Percentiles rank a stretch among this genome's conserved stretches.
phyloP scores from a whole-genome alignment of 2,329 filamentous ascomycete genomes.

The Aspergillus jensenii region DNA sequence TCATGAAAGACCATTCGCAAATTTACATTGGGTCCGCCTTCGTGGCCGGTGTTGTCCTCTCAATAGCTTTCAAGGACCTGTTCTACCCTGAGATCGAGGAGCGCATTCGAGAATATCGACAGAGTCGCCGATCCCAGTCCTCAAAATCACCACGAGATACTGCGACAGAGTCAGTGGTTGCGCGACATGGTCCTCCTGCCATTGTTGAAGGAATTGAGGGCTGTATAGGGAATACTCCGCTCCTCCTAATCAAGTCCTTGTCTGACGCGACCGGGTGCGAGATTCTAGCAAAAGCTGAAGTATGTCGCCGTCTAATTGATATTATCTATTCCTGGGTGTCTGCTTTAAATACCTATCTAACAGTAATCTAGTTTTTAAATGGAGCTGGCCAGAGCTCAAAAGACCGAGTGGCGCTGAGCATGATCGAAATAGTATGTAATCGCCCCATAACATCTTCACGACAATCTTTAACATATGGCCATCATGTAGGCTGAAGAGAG shows the following conservation, averaged over 20 bases:
- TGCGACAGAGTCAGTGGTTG: constrained; percentile 18
- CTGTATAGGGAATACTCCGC: constrained; percentile 88
- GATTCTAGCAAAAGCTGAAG: constrained; percentile 90
- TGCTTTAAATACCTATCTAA: neutral
- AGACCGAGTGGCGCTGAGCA: constrained; percentile 87
- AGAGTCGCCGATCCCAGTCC: constrained; percentile 37
- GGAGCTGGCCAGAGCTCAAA: constrained; percentile 92
- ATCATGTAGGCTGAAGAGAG: constrained; percentile 67
- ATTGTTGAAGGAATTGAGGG: constrained; percentile 82
- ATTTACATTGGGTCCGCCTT: constrained; percentile 71
- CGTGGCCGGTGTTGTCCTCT: constrained; percentile 71
- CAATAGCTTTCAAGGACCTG: constrained; percentile 75
- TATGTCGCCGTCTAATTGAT: constrained; percentile 26
- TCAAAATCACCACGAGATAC: constrained; percentile 4
- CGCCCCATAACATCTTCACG: neutral
- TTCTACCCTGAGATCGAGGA: constrained; percentile 72
- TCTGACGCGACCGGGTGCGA: constrained; percentile 83
- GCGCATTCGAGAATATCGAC: constrained; percentile 49
- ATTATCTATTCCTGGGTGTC: neutral
- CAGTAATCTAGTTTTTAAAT: constrained; percentile 70
- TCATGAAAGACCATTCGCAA: constrained; percentile 34
- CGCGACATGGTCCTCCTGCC: constrained; percentile 35
- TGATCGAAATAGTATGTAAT: constrained; percentile 65
- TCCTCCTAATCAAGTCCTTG: constrained; percentile 81
- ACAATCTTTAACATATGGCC: constrained; percentile 6